Evolutionary conservation across 2,329 filamentous ascomycete species (phyloP), one percentile per base, ranked within the genome.

Genomic region (Myriosclerotinia duriaeana): DNA sequence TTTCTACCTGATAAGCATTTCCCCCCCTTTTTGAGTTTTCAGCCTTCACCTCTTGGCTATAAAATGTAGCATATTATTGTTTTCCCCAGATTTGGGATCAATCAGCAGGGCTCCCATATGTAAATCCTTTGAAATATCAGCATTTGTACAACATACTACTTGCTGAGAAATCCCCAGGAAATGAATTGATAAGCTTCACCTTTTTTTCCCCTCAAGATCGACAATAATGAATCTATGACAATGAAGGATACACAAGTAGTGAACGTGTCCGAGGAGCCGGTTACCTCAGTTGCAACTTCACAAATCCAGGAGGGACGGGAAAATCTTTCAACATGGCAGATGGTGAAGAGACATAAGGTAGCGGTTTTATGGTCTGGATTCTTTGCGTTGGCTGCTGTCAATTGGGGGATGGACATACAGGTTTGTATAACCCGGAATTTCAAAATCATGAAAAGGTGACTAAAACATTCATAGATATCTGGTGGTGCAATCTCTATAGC

Each of bases 331-430:
- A 63, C 58, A 46, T 66, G 56, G 56, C 46, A 53, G 20, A 53
- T 61, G 48, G 55, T 66, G 50, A 54, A 46, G 58, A 66, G 48
- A 62, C n/a, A 66, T 30, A 52, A 15, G n/a, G 64, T 62, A 15
- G 64, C 56, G 38, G 64, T 63, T 12, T 20, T 66, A 12, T 63
- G 64, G 64, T 54, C 64, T 11, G 55, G n/a, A 26, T 66, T 66
- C 22, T 36, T 66, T 6, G 64, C 56, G 7, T 30, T 66, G 26
- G 64, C 64, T 20, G 58, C 56, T 20, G 34, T 66, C 3, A 66
- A 66, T 44, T 66, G 64, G 64, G 64, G 64, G 14, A 52, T 66
- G 64, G 64, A 66, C 20, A 38, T 46, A 38, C 58, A 63, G 42
- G 64, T 66, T n/a, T 30, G 56, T 63, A 66, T 6, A 26, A 30